Base-by-base conservation (phyloP, 129 eudicot species). In the Mikania micrantha region DNA sequence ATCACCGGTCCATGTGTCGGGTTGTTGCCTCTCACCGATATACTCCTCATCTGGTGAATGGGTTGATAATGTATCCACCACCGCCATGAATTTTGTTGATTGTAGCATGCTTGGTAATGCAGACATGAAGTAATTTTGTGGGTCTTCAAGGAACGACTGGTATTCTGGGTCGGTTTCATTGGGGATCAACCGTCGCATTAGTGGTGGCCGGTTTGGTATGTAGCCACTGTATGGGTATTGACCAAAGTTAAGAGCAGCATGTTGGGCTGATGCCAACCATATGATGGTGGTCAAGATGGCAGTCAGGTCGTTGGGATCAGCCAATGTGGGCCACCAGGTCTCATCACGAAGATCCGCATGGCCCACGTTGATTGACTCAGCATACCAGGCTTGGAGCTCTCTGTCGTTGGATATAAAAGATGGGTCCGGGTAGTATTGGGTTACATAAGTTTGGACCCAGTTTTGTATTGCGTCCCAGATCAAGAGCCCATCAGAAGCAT, bases 1-100 rank as follows among this genome's bases (percentile, higher is more conserved):
- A 45, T 92, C 96, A 0, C 96, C 96, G 0, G 89, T 57, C 98
- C 98, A 92, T 0, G 81, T 86, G 48, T 92, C 85, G 10, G 73
- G 59, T 22, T 84, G 82, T 3, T 66, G 74, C 62, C 98, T 75
- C 74, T 92, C 96, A 25, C 98, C 98, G 0, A 92, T 68, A 74
- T 92, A 92, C 78, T 92, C 96, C 77, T 92, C 98, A n/a, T 92
- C 98, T 0, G 95, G 88, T 5, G 98, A 92, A 77, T 92, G 98
- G 24, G 98, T 86, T 0, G 98, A 92, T 59, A 92, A 70, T 0
- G 95, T 84, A 45, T 92, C 98, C 22, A 92, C 94, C 78, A 92
- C 98, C 2, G 98, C 98, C 95, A 92, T 92, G 69, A 75, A 88
- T 72, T 92, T 92, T 0, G 95, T 82, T 1, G 98, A 78, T 13